Evolutionary conservation across 148 eudicot genomes (phyloP), one percentile per base, ranked within the genome.

Genomic region (Suaeda aralocaspica): DNA sequence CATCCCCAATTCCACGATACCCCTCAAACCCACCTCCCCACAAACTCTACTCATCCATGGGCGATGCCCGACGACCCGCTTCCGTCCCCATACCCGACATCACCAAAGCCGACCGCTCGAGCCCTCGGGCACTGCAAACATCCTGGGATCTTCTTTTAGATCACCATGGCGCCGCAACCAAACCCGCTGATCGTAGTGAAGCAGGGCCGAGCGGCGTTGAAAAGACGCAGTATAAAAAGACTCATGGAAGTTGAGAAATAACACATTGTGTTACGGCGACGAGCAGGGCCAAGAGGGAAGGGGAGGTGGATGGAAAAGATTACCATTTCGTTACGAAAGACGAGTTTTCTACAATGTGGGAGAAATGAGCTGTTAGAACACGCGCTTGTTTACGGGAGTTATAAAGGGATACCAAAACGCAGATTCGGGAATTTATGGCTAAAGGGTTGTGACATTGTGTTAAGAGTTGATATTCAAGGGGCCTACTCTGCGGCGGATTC

Each of bases 151-250:
- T 2, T 39, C 77, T 6, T 93, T 93, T 59, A 85, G 88, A 61
- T 74, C 82, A 5, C 90, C 10, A 73, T 82, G 25, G 78, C 81
- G 2, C 89, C 95, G 0, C 81, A 76, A 22, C 90, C 98, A 11
- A 82, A 77, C 73, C 96, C 96, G 33, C 70, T 93, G 73, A 83
- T 93, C 24, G 71, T 93, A 14, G 98, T 93, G 52, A 84, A 88
- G 96, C 50, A n/a, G 98, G 98, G 5, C 96, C 98, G 18, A 92
- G 96, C 67, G 98, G 98, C 33, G 98, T 90, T 26, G 98, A 5
- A 92, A 92, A 66, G 98, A 93, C 75, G 88, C 96, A 14, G 89
- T 90, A 93, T 93, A 53, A 88, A 83, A 62, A 71, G 82, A 48
- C 61, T 93, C 71, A 87, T 89, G 74, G 92, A 93, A 74, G 83